Percentiles rank a stretch among this genome's conserved stretches.
Evolutionary conservation across 208 protist species (phyloP).

Genomic region (Trypanosoma mega): DNA sequence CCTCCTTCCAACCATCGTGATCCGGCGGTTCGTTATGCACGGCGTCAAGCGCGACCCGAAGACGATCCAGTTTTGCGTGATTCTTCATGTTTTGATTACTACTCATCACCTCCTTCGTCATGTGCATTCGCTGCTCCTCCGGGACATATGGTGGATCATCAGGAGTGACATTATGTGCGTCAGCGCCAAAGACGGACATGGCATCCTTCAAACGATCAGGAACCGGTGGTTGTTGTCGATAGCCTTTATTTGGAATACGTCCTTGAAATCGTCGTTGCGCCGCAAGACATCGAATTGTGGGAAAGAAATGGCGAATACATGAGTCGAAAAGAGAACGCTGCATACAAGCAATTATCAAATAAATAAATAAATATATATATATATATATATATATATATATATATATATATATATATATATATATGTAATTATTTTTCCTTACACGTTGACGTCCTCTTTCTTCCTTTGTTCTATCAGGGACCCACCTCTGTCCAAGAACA

Average conservation of each 20-base stretch:
- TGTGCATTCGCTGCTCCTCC: slow-evolving; percentile 63
- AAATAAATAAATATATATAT: too few relatives aligned
- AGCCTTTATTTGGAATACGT: slow-evolving; percentile 79
- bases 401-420: too few relatives aligned
- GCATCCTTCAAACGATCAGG: slow-evolving; percentile 84
- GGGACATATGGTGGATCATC: slow-evolving; percentile 73
- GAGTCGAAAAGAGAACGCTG: not conserved
- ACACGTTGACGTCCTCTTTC: too few relatives aligned
- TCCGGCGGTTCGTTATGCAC: slow-evolving; percentile 54
- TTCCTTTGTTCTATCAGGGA: too few relatives aligned
- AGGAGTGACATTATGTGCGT: slow-evolving; percentile 41
- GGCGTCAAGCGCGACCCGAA: slow-evolving; percentile 62
- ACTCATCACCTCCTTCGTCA: slow-evolving; percentile 64
- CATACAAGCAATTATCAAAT: too few relatives aligned
- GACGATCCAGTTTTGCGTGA: slow-evolving; percentile 72
- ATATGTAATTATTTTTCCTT: too few relatives aligned
- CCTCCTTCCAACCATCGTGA: slow-evolving; percentile 70
- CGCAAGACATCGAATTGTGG: not conserved
- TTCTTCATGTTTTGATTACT: slow-evolving; percentile 60
- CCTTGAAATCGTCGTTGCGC: slow-evolving; percentile 31
- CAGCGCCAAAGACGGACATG: slow-evolving; percentile 56
- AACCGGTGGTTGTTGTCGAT: slow-evolving; percentile 60
- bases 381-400: too few relatives aligned
- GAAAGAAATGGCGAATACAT: not conserved
- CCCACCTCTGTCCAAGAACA: not conserved